Percentiles rank a stretch among this genome's conserved stretches.
Conservation (phyloP, 2,329 filamentous ascomycete species). For the Gyromitra esculenta region DNA sequence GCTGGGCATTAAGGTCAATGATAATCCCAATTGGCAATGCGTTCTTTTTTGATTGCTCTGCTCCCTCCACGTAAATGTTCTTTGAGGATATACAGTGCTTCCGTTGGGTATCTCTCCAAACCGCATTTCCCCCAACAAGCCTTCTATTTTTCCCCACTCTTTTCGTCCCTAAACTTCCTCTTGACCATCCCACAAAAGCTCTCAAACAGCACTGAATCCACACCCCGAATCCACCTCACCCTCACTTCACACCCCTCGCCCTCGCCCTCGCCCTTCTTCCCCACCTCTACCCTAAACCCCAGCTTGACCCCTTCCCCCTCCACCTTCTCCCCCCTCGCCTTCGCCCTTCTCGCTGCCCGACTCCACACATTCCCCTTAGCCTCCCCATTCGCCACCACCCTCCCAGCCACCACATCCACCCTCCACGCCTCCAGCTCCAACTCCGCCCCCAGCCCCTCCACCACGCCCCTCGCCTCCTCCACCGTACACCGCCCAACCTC, state of each 20-base stretch:
- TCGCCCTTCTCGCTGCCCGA: slow-evolving; percentile 57
- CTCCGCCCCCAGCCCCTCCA: slow-evolving; percentile 11
- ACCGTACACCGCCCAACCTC: slow-evolving; percentile 4
- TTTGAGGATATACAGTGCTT: not conserved
- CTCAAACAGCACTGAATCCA: slow-evolving; percentile 78
- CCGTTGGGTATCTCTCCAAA: not conserved
- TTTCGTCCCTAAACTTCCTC: slow-evolving; percentile 61
- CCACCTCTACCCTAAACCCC: slow-evolving; percentile 60
- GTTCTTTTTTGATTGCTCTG: not conserved
- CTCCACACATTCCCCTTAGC: slow-evolving; percentile 60
- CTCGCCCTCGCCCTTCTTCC: slow-evolving; percentile 59
- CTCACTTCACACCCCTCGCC: slow-evolving; percentile 60
- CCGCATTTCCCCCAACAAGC: not conserved
- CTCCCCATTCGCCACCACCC: slow-evolving; percentile 59
- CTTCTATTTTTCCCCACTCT: not conserved
- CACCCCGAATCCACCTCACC: slow-evolving; percentile 79
- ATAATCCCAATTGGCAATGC: no score
- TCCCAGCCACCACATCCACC: slow-evolving; percentile 64
- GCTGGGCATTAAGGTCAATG: no score
- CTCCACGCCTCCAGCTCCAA: slow-evolving; percentile 63
- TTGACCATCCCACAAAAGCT: slow-evolving; percentile 86
- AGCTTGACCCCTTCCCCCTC: slow-evolving; percentile 61
- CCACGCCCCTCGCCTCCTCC: not conserved
- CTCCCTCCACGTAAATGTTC: not conserved
- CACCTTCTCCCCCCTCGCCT: slow-evolving; percentile 47